Evolutionary conservation across 2,329 filamentous ascomycete genomes (phyloP).

Genomic region (Plectosphaerella sp.): DNA sequence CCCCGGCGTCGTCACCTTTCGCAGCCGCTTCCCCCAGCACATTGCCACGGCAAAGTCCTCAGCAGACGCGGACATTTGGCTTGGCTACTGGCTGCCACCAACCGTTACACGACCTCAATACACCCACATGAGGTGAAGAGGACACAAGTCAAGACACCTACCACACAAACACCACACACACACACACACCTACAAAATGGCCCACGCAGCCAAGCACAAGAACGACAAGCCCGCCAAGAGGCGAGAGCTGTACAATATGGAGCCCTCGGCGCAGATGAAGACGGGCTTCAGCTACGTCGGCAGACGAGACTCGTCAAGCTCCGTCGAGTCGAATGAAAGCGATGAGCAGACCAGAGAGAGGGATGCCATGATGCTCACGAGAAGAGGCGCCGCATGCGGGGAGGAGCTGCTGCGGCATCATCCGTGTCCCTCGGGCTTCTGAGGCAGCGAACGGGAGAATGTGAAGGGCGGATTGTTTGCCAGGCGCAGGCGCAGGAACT

Average conservation of each 20-base stretch:
- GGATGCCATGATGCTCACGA: not conserved
- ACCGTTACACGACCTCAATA: not conserved
- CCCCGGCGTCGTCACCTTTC: not conserved
- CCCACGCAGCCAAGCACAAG: not conserved
- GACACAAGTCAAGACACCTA: not conserved
- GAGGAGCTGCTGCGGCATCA: conserved; percentile 1
- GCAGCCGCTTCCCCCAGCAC: not conserved
- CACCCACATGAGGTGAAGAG: not conserved
- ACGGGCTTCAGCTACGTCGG: not conserved
- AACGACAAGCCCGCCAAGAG: not conserved
- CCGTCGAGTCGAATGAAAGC: not conserved
- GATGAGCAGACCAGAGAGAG: not conserved
- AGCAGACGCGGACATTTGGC: not conserved
- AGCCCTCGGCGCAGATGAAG: not conserved
- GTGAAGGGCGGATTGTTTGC: not conserved
- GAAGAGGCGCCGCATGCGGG: conserved; percentile 1
- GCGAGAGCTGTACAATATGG: not conserved
- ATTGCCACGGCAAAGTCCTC: not conserved
- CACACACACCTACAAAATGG: not conserved
- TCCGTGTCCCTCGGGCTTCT: not conserved
- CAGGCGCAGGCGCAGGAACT: too few relatives aligned
- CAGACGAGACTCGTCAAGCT: conserved; percentile 1
- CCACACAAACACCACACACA: not conserved
- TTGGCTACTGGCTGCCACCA: not conserved
- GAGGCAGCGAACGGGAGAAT: not conserved